Conservation (phyloP, 1,139 yeast species). For the Nakaseomyces nivariensis region DNA sequence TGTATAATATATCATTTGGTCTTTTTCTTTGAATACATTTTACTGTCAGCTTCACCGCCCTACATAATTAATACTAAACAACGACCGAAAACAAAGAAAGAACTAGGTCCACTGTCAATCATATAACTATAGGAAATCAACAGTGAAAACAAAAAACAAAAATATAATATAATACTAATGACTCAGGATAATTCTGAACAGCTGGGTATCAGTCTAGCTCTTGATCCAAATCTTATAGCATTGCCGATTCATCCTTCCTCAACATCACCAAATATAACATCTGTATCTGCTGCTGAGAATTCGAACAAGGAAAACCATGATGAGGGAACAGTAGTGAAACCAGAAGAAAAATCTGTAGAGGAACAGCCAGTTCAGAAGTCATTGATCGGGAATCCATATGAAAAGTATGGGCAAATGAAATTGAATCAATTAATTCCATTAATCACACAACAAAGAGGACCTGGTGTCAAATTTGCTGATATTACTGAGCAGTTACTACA, state of each 20-base stretch:
- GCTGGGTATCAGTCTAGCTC: constrained; percentile 31
- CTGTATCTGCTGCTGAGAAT: neutral
- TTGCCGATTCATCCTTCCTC: constrained; percentile 8
- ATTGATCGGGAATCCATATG: constrained; percentile 26
- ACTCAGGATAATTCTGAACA: neutral
- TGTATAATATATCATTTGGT: too few relatives aligned
- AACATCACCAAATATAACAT: constrained; percentile 1
- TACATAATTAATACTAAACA: too few relatives aligned
- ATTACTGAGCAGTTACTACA: constrained; percentile 49
- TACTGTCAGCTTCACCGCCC: too few relatives aligned
- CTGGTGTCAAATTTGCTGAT: constrained; percentile 25
- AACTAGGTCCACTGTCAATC: too few relatives aligned
- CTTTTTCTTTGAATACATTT: too few relatives aligned
- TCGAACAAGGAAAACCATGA: neutral
- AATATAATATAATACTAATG: neutral
- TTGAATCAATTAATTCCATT: constrained; percentile 25
- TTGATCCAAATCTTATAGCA: constrained; percentile 25
- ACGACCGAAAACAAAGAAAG: too few relatives aligned
- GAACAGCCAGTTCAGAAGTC: constrained; percentile 4
- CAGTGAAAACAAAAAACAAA: neutral
- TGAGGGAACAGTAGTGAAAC: neutral
- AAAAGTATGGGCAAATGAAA: constrained; percentile 25
- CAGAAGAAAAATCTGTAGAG: neutral
- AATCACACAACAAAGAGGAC: constrained; percentile 24
- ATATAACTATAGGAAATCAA: too few relatives aligned